A percentile compares a stretch with the other conserved stretches of the same genome.
Evolutionary conservation across 352 stramenopile species (phyloP).

Genomic region (Phytophthora pinifolia): DNA sequence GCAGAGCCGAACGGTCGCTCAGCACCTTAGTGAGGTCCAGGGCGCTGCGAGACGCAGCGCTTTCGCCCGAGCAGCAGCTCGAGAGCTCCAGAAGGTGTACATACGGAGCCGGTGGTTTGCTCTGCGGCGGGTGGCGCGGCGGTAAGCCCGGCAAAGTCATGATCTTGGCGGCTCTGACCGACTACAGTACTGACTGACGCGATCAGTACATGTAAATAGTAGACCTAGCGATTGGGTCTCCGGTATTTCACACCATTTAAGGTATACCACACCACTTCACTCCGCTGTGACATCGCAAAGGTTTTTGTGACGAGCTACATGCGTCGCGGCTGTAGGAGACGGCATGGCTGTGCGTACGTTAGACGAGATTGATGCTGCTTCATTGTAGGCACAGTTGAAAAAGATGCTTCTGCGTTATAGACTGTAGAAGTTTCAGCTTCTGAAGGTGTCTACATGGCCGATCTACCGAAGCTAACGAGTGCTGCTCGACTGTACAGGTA

Average conservation of each 20-base stretch:
- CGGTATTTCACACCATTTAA: no score
- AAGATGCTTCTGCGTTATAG: not conserved
- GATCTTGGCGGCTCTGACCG: not conserved
- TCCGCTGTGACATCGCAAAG: constrained; percentile 21
- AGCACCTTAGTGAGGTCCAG: constrained; percentile 48
- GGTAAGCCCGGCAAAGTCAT: constrained; percentile 7
- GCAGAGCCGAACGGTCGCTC: constrained; percentile 31
- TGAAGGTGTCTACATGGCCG: not conserved
- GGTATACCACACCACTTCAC: not conserved
- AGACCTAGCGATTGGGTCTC: no score
- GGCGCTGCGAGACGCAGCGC: constrained; percentile 27
- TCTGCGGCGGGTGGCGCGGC: constrained; percentile 12
- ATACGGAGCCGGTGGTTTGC: constrained; percentile 21
- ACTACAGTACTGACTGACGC: no score
- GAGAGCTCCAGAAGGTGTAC: constrained; percentile 48
- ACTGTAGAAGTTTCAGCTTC: constrained; percentile 8
- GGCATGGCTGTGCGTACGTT: constrained; percentile 34
- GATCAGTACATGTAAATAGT: no score
- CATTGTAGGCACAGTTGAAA: not conserved
- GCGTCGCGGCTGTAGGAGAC: constrained; percentile 8
- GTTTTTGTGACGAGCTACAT: constrained; percentile 10
- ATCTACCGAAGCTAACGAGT: constrained; percentile 2
- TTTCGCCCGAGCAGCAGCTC: constrained; percentile 31
- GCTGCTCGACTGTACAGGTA: constrained; percentile 15
- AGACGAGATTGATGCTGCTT: not conserved